phyloP scores from a whole-genome alignment of 257 asterid genomes.

The Eucommia ulmoides region DNA sequence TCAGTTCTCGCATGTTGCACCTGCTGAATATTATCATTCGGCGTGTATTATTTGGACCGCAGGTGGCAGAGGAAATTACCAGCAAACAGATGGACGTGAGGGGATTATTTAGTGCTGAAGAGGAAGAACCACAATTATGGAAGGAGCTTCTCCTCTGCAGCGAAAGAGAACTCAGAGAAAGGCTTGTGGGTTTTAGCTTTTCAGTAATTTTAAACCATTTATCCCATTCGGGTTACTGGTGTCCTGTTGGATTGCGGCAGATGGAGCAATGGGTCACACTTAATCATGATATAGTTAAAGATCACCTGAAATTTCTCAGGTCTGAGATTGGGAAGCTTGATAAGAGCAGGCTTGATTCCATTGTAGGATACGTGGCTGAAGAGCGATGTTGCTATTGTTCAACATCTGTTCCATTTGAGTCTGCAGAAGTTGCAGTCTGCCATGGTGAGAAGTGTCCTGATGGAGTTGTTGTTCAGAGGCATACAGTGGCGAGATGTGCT shows the following conservation, averaged over 20 bases:
- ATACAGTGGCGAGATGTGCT: too few species aligned
- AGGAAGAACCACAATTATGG: constrained; percentile 34
- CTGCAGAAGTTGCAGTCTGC: constrained; percentile 57
- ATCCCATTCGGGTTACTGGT: constrained; percentile 31
- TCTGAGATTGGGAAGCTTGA: constrained; percentile 29
- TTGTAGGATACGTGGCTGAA: constrained; percentile 20
- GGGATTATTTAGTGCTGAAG: constrained; percentile 20
- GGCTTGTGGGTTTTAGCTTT: constrained; percentile 49
- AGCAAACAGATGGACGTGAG: constrained; percentile 17
- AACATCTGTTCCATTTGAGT: constrained; percentile 60
- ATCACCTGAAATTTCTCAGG: constrained; percentile 34
- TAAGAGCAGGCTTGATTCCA: constrained; percentile 39
- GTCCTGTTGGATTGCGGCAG: constrained; percentile 50
- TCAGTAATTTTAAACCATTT: constrained; percentile 22
- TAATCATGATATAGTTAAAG: constrained; percentile 28
- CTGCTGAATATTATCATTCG: constrained; percentile 55
- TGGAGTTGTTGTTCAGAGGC: too few species aligned
- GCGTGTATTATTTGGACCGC: constrained; percentile 41
- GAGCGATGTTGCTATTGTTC: constrained; percentile 68
- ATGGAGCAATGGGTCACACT: constrained; percentile 69
- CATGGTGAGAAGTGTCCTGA: too few species aligned
- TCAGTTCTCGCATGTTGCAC: constrained; percentile 68
- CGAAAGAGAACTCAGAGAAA: constrained; percentile 69
- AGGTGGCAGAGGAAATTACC: constrained; percentile 14
- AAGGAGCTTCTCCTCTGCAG: constrained; percentile 34